Evolutionary conservation across 345 rosid genomes (phyloP), one percentile per base, ranked within the genome.

Genomic region (Trapa bicornis): DNA sequence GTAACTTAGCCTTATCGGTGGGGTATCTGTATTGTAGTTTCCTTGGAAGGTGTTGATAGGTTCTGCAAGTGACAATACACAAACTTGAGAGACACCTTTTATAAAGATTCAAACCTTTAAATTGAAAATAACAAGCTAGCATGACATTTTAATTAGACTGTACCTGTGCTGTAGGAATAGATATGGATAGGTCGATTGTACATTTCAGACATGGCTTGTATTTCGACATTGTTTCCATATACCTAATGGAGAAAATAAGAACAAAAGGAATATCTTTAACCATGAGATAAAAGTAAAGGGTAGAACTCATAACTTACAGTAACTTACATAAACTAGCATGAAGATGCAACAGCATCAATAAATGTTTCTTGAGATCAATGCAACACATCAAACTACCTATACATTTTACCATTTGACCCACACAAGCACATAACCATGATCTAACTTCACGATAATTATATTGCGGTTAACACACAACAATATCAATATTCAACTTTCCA

Each of bases 21-120:
- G 99, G 5, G 74, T 76, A 73, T 95, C 99, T 0, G 96, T 89
- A 52, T 79, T 80, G 81, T 95, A 95, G 83, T 78, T 89, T 67
- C 98, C 89, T 74, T 91, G 99, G 76, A 91, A 95, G 72, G 79
- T 95, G 84, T 95, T 91, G 80, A 91, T 91, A 58, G 99, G 97
- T 65, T 95, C 98, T 91, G 82, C 71, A 12, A 79, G 17, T 37
- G 66, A 45, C 38, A 17, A 37, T 71, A 43, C 67, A 47, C 41
- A 47, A 32, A 12, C 16, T 13, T 15, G 50, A 62, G 52, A 45
- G 38, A 61, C 54, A 35, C 35, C 14, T 6, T n/a, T 54, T 54
- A 22, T 9, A 35, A 22, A n/a, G 52, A 39, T 64, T 22, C n/a
- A 41, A 7, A 7, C 17, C 47, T 7, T 47, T n/a, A 12, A 37